Evolutionary conservation across 1,139 yeast genomes (phyloP).

Genomic region (Suzukiozyma palmioleophila): DNA sequence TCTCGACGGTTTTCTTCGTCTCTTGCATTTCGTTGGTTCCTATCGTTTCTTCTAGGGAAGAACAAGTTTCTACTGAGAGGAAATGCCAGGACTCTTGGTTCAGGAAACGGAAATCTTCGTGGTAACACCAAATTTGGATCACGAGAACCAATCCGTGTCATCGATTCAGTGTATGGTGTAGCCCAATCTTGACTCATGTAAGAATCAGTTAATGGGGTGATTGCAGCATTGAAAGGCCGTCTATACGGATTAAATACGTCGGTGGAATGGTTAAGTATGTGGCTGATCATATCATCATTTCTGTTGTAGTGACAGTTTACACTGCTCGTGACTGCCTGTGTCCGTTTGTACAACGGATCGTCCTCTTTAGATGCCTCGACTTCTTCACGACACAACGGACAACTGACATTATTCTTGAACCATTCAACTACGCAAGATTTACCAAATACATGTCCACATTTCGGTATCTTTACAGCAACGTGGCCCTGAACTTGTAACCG

Average conservation of each 20-base stretch:
- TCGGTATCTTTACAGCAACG: constrained; percentile 41
- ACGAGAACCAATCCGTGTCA: constrained; percentile 9
- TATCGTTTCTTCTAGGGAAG: constrained; percentile 1
- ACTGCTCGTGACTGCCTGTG: constrained; percentile 12
- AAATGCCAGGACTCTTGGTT: constrained; percentile 9
- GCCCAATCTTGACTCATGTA: constrained; percentile 38
- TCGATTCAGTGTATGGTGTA: constrained; percentile 16
- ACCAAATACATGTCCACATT: constrained; percentile 41
- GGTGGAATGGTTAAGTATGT: constrained; percentile 28
- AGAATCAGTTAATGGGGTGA: constrained; percentile 43
- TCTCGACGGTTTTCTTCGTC: constrained; percentile 1
- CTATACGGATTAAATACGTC: constrained; percentile 37
- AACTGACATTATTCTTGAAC: constrained; percentile 38
- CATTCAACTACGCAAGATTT: constrained; percentile 41
- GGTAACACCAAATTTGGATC: constrained; percentile 31
- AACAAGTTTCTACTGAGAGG: constrained; percentile 3
- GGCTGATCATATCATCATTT: constrained; percentile 17
- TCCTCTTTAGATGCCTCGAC: constrained; percentile 28
- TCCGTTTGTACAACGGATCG: constrained; percentile 15
- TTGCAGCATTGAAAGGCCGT: constrained; percentile 32
- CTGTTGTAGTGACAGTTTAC: constrained; percentile 15
- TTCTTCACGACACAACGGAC: constrained; percentile 45
- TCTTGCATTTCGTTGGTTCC: constrained; percentile 3
- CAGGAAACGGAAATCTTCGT: constrained; percentile 29
- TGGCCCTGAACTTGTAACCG: constrained; percentile 23